Evolutionary conservation across 768 basidiomycete species (phyloP).

Genomic region (Lactifluus echinatus): DNA sequence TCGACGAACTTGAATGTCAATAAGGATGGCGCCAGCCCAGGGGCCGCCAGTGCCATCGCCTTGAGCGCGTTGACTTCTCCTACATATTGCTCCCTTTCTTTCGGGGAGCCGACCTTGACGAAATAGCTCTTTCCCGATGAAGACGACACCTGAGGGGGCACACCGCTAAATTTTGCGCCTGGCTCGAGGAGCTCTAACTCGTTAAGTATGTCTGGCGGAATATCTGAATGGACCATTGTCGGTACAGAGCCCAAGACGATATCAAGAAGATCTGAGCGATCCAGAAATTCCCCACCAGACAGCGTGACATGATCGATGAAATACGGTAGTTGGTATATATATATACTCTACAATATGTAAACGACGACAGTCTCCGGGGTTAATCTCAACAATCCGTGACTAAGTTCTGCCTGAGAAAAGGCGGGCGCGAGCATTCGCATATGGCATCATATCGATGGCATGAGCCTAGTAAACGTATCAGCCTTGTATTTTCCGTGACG

Average conservation of each 20-base stretch:
- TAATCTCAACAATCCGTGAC: neutral
- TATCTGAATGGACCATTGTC: constrained; percentile 9
- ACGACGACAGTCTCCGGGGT: neutral
- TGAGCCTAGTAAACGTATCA: constrained; percentile 36
- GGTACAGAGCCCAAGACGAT: neutral
- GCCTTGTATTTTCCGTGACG: neutral
- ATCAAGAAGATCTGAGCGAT: too few relatives aligned
- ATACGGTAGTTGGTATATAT: too few relatives aligned
- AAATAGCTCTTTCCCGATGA: constrained; percentile 53
- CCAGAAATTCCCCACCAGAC: too few relatives aligned
- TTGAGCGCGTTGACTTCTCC: constrained; percentile 66
- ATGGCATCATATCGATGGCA: constrained; percentile 35
- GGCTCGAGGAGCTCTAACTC: constrained; percentile 45
- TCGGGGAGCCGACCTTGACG: constrained; percentile 45
- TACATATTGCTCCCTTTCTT: constrained; percentile 53
- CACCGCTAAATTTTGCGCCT: constrained; percentile 37
- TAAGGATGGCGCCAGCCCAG: constrained; percentile 53
- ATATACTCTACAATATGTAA: neutral
- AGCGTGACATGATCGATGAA: too few relatives aligned
- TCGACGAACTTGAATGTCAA: constrained; percentile 39
- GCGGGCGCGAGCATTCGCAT: neutral
- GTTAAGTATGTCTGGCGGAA: constrained; percentile 31
- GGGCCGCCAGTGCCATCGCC: constrained; percentile 55
- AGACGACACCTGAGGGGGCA: constrained; percentile 41
- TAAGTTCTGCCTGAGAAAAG: neutral